Evolutionary conservation across 148 eudicot genomes (phyloP).

Genomic region (Simmondsia chinensis): DNA sequence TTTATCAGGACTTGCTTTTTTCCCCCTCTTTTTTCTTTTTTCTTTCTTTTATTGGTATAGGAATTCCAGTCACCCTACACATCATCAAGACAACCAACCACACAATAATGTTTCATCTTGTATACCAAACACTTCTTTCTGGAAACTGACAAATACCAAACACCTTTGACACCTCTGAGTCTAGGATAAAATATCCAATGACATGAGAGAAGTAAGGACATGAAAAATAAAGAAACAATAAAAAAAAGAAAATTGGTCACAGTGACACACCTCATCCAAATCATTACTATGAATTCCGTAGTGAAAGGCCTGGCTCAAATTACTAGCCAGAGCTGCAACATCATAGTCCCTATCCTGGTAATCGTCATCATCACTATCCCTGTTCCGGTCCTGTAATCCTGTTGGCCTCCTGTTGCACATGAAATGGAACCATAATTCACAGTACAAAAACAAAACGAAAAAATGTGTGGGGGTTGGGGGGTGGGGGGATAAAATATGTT

Average conservation of each 20-base stretch:
- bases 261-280: conserved; percentile 54
- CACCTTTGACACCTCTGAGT: too few species aligned
- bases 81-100: too few species aligned
- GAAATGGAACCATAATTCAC: not conserved
- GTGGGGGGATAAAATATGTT: not conserved
- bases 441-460: not conserved
- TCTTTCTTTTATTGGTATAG: too few species aligned
- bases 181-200: too few species aligned
- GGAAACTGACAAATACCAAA: too few species aligned
- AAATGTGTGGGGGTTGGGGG: not conserved
- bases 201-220: not conserved
- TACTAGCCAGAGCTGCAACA: conserved; percentile 92
- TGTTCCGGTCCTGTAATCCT: conserved; percentile 57
- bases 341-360: conserved; percentile 98
- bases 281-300: conserved; percentile 76
- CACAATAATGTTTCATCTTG: too few species aligned
- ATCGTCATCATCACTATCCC: conserved; percentile 95
- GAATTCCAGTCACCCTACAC: too few species aligned
- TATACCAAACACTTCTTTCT: too few species aligned
- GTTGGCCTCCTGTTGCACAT: conserved; percentile 75
- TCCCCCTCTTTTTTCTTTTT: too few species aligned
- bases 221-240: not conserved
- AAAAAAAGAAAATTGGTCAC: not conserved
- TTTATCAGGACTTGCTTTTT: too few species aligned
- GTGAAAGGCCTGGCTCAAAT: conserved; percentile 83